Base-by-base conservation (phyloP, 371 early-diverging fungal genomes). In the Phascolomyces articulosus region DNA sequence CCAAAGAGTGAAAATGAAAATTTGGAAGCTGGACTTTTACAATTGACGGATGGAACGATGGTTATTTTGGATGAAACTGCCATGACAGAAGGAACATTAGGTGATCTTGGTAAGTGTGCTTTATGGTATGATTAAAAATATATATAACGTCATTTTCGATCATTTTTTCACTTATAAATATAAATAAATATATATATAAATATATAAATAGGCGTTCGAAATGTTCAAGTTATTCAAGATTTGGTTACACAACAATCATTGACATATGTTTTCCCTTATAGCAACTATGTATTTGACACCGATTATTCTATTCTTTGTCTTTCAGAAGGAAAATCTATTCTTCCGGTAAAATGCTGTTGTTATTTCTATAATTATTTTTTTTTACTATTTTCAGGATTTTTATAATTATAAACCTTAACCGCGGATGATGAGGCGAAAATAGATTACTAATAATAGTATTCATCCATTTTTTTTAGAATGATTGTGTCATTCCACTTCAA, bases 11-110 rank as follows among this genome's bases (percentile, higher is more conserved):
- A 80, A 21, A 77, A 75, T 60, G 82, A 85, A 55, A 76, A 75
- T 20, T 60, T 89, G 27, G 66, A 73, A n/a, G 77, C 87, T 1
- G 90, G 90, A 48, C 58, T 85, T 4, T 71, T 89, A 0, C 90
- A 89, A 61, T 72, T 89, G 4, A 69, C 81, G 0, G 73, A 82
- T 47, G 87, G 86, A 9, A 87, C 90, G 0, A 59, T 66, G 1
- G 60, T 89, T n/a, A 58, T 87, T 0, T 67, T 87, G 27, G 90
- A 89, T 65, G 90, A 89, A 63, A 87, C 88, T 2, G 78, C 67
- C 1, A 60, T 89, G 62, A 72, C 85, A n/a, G 90, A 89, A 66
- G 90, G 90, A 18, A 82, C 76, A 28, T 65, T 89, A 38, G 69
- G 74, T 7, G 87, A 87, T 44, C 68, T 72, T 51, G 89, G 86